These are phyloP conservation scores for Trichoderma semiorbis DNA, from an alignment of 2,329 filamentous ascomycete genomes.

Conservation along the genomic window DNA sequence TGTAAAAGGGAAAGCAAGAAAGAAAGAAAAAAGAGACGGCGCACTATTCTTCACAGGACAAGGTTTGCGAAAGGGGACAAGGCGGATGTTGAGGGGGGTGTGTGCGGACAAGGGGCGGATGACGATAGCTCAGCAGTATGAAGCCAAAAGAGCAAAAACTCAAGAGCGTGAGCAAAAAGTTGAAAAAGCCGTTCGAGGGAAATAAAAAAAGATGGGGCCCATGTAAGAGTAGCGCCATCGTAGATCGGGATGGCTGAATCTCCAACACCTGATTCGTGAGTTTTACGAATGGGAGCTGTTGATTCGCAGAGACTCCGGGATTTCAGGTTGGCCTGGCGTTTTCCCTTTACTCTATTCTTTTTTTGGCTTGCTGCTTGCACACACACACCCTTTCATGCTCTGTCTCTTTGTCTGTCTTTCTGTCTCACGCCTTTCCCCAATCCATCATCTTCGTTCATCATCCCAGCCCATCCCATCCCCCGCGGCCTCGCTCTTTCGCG, in stretches of 20 bases:
- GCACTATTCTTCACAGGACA: neutral
- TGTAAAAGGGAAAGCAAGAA: neutral
- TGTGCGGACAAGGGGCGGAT: neutral
- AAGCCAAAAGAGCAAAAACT: neutral
- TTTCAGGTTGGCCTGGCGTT: neutral
- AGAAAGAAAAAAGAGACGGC: neutral
- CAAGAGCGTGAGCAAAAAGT: neutral
- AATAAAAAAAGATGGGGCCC: neutral
- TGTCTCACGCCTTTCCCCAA: neutral
- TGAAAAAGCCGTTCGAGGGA: neutral
- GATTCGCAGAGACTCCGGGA: neutral
- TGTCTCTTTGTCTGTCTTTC: neutral
- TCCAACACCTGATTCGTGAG: conserved; percentile 11
- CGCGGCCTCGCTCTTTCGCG: conserved; percentile 8
- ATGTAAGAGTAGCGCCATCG: conserved; percentile 11
- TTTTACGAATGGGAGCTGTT: conserved; percentile 9
- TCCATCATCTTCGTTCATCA: neutral
- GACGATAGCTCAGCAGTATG: neutral
- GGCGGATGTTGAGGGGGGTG: neutral
- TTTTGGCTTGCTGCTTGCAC: neutral
- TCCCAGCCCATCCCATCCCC: neutral
- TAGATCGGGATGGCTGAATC: conserved; percentile 18
- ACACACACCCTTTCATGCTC: neutral
- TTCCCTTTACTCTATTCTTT: neutral
- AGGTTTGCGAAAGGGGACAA: neutral